Base-by-base conservation (phyloP, 2,329 filamentous ascomycete species). In the Fusarium stilboides region DNA sequence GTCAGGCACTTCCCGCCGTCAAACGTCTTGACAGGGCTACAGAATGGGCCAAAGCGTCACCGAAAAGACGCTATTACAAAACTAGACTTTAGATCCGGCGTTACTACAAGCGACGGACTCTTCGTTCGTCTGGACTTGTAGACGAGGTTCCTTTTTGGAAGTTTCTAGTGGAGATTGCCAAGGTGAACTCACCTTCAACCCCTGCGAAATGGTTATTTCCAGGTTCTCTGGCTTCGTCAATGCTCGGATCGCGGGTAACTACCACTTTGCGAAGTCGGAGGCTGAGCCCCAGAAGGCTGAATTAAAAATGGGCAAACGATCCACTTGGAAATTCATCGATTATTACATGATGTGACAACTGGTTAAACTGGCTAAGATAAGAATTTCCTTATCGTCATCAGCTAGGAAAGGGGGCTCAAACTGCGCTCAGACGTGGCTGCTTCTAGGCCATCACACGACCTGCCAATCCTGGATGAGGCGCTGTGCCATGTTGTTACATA, bases 141-240 rank as follows among this genome's bases (percentile, higher is more conserved):
- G 19, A 19, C 36, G 34, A 65, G 22, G 47, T 65, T 57, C 62
- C 62, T 22, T 3, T 47, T 65, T 65, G 8, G 56, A 61, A 42
- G 9, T 10, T 20, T 19, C 14, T 17, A 17, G 57, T 57, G 52
- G 52, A 31, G 22, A 36, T 14, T 24, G 19, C 14, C 13, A 24
- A 43, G 39, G 26, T 26, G 22, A 43, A 10, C 4, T 24, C 15
- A 26, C 17, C 17, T 19, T 36, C 15, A 12, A 15, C 28, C 43
- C 34, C 7, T 40, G 42, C 2, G 6, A 19, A 22, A 40, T 39
- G 37, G 37, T 12, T 24, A 24, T 26, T 33, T 39, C 15, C 33
- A 34, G 33, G 15, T 34, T 15, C 4, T 12, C 33, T 39, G 19
- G 17, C 19, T 33, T 13, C 24, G 28, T 17, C 44, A 43, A 15